These are phyloP conservation scores for Uronychia setigera DNA, from an alignment of 73 alveolate genomes.

Conservation along the genomic window DNA sequence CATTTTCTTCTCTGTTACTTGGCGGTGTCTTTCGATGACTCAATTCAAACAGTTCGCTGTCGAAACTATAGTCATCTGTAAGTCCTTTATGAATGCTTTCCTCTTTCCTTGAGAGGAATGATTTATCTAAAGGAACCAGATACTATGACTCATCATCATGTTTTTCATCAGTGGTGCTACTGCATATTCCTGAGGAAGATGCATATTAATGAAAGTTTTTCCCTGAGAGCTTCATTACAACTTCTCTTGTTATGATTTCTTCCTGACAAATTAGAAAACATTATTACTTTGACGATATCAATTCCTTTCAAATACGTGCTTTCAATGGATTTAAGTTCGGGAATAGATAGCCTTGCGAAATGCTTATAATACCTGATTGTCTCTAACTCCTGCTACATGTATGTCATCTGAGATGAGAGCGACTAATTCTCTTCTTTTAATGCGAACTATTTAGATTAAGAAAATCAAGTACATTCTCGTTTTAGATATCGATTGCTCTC, in stretches of 20 bases:
- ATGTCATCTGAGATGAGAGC: background rate
- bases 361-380: background rate
- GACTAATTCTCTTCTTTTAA: background rate
- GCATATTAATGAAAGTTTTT: background rate
- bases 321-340: background rate
- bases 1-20: background rate
- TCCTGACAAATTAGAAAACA: background rate
- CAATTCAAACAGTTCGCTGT: background rate
- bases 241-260: background rate
- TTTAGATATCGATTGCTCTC: background rate
- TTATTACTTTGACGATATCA: background rate
- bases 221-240: background rate
- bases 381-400: background rate
- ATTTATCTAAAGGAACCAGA: background rate
- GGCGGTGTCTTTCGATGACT: background rate
- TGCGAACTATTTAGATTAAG: background rate
- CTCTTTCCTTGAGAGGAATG: background rate
- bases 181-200: background rate
- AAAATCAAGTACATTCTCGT: background rate
- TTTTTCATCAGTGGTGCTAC: background rate
- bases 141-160: background rate
- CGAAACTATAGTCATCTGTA: background rate
- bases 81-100: background rate
- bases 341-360: background rate
- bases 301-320: background rate